These are phyloP conservation scores for Clitoria ternatea DNA, from an alignment of 306 rosid species.

Conservation along the genomic window DNA sequence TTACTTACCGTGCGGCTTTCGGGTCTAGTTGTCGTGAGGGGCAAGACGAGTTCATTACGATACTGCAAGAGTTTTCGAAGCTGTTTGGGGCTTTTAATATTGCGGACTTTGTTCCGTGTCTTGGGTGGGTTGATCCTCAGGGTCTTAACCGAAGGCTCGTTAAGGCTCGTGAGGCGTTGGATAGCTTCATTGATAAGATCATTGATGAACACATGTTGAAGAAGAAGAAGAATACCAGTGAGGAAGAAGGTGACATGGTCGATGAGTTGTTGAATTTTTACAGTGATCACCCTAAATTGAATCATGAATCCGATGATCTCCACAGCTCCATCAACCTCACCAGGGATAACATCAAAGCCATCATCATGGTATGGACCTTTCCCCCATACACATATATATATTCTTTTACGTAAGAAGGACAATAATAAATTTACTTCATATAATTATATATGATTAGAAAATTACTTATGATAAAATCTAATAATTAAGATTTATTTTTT, in stretches of 20 bases:
- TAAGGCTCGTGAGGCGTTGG: constrained; percentile 52
- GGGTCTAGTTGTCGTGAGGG: constrained; percentile 49
- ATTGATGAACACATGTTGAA: constrained; percentile 57
- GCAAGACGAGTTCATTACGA: constrained; percentile 62
- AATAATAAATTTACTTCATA: no score
- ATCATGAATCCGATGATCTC: constrained; percentile 33
- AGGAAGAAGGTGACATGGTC: constrained; percentile 61
- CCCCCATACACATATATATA: no score
- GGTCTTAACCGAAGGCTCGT: constrained; percentile 43
- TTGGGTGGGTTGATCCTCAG: constrained; percentile 65
- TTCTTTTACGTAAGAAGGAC: no score
- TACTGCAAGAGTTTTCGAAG: constrained; percentile 71
- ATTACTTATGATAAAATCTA: no score
- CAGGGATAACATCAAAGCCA: constrained; percentile 75
- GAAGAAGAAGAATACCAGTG: background rate
- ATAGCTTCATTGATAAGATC: constrained; percentile 56
- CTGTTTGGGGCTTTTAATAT: constrained; percentile 69
- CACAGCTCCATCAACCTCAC: constrained; percentile 54
- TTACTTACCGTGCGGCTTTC: constrained; percentile 64
- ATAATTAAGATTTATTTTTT: no score
- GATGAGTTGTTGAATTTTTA: constrained; percentile 72
- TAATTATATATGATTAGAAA: no score
- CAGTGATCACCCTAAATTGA: constrained; percentile 18
- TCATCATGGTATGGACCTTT: constrained; percentile 71
- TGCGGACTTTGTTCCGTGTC: constrained; percentile 57